Evolutionary conservation across 2,329 filamentous ascomycete genomes (phyloP), one percentile per base, ranked within the genome.

Genomic region (Talaromyces rugulosus): DNA sequence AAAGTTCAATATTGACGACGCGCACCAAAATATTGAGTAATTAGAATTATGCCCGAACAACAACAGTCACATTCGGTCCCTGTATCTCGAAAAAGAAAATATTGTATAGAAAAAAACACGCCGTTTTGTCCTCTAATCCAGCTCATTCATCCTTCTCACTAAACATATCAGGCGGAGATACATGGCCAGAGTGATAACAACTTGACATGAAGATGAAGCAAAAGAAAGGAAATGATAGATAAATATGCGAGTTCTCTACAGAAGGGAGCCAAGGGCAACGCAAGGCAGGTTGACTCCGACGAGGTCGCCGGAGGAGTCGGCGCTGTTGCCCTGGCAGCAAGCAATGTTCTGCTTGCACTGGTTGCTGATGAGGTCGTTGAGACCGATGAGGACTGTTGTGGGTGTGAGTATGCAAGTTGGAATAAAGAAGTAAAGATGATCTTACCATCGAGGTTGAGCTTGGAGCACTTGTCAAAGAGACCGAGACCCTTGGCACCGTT

Each of bases 401-500:
- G n/a, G n/a, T 30, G 51, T 68, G 56, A 64, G 63, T 28, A 33
- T 23, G n/a, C 56, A 33, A 7, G 1, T 8, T n/a, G 9, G 33
- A 3, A 16, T 28, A 30, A 9, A 28, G 28, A n/a, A 14, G 28
- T 9, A 14, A 16, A 5, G 14, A 18, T 16, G 23, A 34, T 63
- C 74, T 58, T 69, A 77, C 75, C 53, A 60, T 69, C 63, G 58
- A 75, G 34, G 50, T 69, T 66, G 47, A 78, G 70, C 71, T 76
- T 75, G 69, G 74, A 75, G 75, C 76, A 78, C 71, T 76, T 70
- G 65, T 77, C 68, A 68, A 77, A 77, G 65, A 78, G 70, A 70
- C 72, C 74, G 31, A 77, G 65, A 64, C 74, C 71, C 57, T 71
- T 63, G 40, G 72, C 60, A 60, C 72, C 71, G 51, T 74, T 71